Percentiles rank a stretch among this genome's conserved stretches.
Evolutionary conservation across 1,284 basidiomycete species (phyloP).

Genomic region (Cryptococcus sp.): DNA sequence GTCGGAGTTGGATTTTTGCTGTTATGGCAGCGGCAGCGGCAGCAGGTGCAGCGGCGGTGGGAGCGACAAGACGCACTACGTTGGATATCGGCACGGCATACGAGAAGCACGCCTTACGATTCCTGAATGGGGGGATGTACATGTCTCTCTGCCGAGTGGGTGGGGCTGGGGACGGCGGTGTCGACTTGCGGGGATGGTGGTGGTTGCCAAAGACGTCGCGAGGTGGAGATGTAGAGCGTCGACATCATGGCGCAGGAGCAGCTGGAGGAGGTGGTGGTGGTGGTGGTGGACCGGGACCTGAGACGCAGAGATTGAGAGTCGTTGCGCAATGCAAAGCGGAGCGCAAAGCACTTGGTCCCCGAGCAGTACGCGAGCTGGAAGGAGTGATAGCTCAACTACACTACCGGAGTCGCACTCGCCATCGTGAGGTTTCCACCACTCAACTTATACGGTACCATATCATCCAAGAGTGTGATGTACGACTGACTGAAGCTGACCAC

Average conservation of each 20-base stretch:
- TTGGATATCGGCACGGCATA: slow-evolving; percentile 70
- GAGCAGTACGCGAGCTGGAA: slow-evolving; percentile 81
- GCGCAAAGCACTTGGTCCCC: slow-evolving; percentile 72
- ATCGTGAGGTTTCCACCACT: no score
- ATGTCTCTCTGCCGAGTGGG: slow-evolving; percentile 76
- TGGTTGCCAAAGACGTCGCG: slow-evolving; percentile 65
- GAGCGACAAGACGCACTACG: slow-evolving; percentile 38
- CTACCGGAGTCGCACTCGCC: neutral
- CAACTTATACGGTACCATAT: no score
- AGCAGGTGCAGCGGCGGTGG: no score
- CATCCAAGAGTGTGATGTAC: no score
- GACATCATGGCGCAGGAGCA: no score
- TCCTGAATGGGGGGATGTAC: slow-evolving; percentile 67
- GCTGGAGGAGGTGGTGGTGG: slow-evolving; percentile 95
- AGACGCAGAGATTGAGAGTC: slow-evolving; percentile 63
- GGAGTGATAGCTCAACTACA: slow-evolving; percentile 62
- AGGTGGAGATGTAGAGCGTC: no score
- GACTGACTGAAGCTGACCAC: no score
- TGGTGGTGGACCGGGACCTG: slow-evolving; percentile 9
- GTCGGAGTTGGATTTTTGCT: no score
- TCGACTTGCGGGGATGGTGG: slow-evolving; percentile 93
- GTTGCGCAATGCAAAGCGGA: slow-evolving; percentile 89
- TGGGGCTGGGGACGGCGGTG: slow-evolving; percentile 77
- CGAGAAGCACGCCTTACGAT: slow-evolving; percentile 66
- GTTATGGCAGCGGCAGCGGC: no score